Base-by-base conservation (phyloP, 106 monocot species). In the Cymbidium sinense region DNA sequence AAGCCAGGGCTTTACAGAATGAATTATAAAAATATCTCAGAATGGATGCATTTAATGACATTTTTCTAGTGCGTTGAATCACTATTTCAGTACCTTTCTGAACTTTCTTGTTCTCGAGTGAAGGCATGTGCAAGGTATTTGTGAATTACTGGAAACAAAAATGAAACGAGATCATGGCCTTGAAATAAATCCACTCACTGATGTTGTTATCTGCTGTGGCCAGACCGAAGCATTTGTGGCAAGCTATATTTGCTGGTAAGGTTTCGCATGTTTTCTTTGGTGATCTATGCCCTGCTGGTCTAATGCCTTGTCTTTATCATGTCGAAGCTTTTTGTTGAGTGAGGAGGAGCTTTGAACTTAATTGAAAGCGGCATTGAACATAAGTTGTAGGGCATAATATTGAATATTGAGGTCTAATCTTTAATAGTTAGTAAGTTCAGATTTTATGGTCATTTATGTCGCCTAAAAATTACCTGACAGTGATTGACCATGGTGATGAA, bases 191-290 rank as follows among this genome's bases (percentile, higher is more conserved):
- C 84, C 93, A 61, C 81, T 87, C 50, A 88, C 86, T 2, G 93
- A 93, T 78, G n/a, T 91, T 30, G 93, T 84, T 27, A 88, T 96
- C 37, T 93, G 89, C 67, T 89, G 91, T 54, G 93, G 96, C 15
- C 93, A 91, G 75, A 83, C 96, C 15, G 96, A 93, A 77, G 93
- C 95, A 21, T 92, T 95, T 86, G 86, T 88, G 18, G 89, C 93
- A 12, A n/a, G 50, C 93, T 20, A 84, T 89, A 75, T 93, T 96
- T 88, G 86, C 96, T 70, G 83, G 96, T 96, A 89, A 39, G 9
- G 23, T 43, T 75, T 39, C 34, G 23, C 10, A 23, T 47, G 12
- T 43, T 61, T 61, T 25, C 61, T 61, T 27, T 61, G 61, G 61
- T 6, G 25, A 61, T 61, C n/a, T 25, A 1, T 23, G 3, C 13